phyloP scores from a whole-genome alignment of 805 yeast species.

The Cyberlindnera subsufficiens region DNA sequence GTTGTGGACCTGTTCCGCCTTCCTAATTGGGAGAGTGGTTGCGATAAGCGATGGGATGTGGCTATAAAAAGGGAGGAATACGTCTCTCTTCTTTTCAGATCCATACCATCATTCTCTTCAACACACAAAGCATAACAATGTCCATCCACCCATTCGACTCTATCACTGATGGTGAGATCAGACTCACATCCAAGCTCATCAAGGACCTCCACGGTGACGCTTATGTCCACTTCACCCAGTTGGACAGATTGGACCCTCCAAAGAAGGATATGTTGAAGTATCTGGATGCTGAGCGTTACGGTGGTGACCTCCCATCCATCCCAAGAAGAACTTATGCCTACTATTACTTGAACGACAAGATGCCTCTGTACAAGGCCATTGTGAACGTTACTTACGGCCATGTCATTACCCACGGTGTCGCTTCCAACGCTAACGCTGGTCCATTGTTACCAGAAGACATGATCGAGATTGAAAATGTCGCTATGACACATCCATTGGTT shows the following conservation, averaged over 20 bases:
- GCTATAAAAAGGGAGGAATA: background rate
- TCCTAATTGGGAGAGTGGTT: background rate
- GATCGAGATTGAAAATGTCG: slow-evolving; percentile 43
- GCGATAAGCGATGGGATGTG: background rate
- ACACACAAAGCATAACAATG: slow-evolving; percentile 3
- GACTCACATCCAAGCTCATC: slow-evolving; percentile 51
- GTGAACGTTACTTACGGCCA: slow-evolving; percentile 60
- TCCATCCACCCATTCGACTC: slow-evolving; percentile 53
- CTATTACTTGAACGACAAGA: slow-evolving; percentile 50
- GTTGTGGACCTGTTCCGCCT: background rate
- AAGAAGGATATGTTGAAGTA: slow-evolving; percentile 63
- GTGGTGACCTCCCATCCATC: slow-evolving; percentile 47
- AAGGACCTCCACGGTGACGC: slow-evolving; percentile 50
- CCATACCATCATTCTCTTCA: background rate
- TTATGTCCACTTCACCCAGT: slow-evolving; percentile 57
- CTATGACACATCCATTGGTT: slow-evolving; percentile 50
- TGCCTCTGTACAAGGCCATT: slow-evolving; percentile 63
- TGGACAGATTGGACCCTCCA: slow-evolving; percentile 75
- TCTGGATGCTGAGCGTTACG: slow-evolving; percentile 60
- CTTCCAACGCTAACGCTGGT: slow-evolving; percentile 61
- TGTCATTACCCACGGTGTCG: slow-evolving; percentile 47
- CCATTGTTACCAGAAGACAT: slow-evolving; percentile 68
- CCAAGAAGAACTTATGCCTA: slow-evolving; percentile 65
- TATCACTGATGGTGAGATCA: slow-evolving; percentile 51
- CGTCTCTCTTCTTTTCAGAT: background rate